Percentiles rank a stretch among this genome's conserved stretches.
Evolutionary conservation across 78 protist genomes (phyloP).

Genomic region (Tieghemostelium lacteum): DNA sequence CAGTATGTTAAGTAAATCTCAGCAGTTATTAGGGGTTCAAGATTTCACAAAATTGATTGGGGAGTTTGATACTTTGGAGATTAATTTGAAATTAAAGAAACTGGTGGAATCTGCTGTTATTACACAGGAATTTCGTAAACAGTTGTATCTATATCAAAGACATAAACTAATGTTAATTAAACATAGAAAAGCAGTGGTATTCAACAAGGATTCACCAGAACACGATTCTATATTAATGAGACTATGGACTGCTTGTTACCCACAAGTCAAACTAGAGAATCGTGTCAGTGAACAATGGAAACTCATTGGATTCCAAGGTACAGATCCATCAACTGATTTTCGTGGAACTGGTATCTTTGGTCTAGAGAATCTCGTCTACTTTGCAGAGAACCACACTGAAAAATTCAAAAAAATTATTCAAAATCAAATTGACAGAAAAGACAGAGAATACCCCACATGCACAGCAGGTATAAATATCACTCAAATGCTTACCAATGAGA

Average conservation of each 20-base stretch:
- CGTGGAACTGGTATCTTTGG: conserved; percentile 80
- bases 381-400: conserved; percentile 62
- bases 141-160: conserved; percentile 46
- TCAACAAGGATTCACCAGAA: conserved; percentile 21
- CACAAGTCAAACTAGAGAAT: conserved; percentile 50
- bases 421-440: conserved; percentile 43
- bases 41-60: neutral
- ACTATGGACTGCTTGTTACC: conserved; percentile 50
- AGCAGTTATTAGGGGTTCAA: neutral
- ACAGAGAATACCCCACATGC: conserved; percentile 67
- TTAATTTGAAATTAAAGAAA: conserved; percentile 15
- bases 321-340: conserved; percentile 74
- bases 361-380: conserved; percentile 52
- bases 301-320: conserved; percentile 64
- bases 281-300: conserved; percentile 74
- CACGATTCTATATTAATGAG: conserved; percentile 60
- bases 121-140: conserved; percentile 46
- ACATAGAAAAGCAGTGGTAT: conserved; percentile 23
- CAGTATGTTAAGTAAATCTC: neutral
- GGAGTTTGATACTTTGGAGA: conserved; percentile 36
- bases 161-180: conserved; percentile 21
- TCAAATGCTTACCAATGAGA: neutral
- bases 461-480: conserved; percentile 61
- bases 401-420: conserved; percentile 43
- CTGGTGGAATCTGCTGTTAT: conserved; percentile 5